Base-by-base conservation (phyloP, 179 eudicot species). In the Beta macrorhiza region DNA sequence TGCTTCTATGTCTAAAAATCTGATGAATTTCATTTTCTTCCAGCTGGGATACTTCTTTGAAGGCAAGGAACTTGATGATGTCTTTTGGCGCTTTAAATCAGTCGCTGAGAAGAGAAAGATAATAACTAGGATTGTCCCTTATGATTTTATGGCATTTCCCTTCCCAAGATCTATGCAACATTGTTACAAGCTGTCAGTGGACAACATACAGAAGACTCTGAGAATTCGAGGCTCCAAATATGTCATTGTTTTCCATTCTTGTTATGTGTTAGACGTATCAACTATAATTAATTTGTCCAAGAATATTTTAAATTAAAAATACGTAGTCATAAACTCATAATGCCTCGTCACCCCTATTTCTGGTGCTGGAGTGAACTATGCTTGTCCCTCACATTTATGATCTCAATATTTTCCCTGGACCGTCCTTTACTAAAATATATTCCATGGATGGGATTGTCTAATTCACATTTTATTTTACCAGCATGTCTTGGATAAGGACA, bases 31-130 rank as follows among this genome's bases (percentile, higher is more conserved):
- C 83, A 29, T 29, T 16, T 67, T 78, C 83, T 78, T 55, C 77
- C 93, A 95, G 99, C 91, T 93, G 81, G 99, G 99, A 52, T 93
- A 88, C 83, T 88, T 84, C 81, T 89, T 93, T 84, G 93, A 92
- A 73, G 93, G 97, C 80, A 90, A 91, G 87, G 97, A 95, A 81
- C 93, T 95, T 80, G 95, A 95, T 84, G 95, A 91, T 78, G 85
- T 95, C 63, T 95, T 93, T 74, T 85, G 90, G 91, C 95, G 94
- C 73, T 95, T 95, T 84, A 95, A 95, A 91, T 77, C 90, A 78
- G 91, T 92, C 13, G 97, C 99, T 63, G 95, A 92, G 82, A 91
- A 89, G 88, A 95, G 92, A 86, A 93, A 93, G 97, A 98, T 92
- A 80, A 62, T 92, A 80, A 57, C 32, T 37, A 7, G 17, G 53